phyloP scores from a whole-genome alignment of 768 basidiomycete genomes.

The Hydnomerulius pinastri region DNA sequence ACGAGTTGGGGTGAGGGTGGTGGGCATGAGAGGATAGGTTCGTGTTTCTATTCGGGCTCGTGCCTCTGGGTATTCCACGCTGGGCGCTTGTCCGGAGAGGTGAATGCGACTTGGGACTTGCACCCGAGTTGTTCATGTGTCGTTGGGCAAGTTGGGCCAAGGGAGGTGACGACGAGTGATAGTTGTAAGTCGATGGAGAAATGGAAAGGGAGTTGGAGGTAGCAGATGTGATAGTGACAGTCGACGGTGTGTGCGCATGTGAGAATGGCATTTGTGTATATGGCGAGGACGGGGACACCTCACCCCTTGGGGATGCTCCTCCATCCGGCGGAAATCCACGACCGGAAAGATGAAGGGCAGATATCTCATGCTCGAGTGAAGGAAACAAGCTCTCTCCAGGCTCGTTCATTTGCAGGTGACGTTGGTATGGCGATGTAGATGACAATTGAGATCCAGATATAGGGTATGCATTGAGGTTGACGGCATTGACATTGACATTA shows the following conservation, averaged over 20 bases:
- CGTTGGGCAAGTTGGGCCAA: conserved; percentile 26
- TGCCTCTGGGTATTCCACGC: conserved; percentile 10
- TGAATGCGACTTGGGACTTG: conserved; percentile 32
- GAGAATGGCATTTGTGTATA: conserved; percentile 29
- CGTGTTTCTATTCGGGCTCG: conserved; percentile 13
- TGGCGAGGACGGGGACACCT: conserved; percentile 13
- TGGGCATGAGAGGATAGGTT: conserved; percentile 9
- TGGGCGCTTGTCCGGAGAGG: conserved; percentile 25
- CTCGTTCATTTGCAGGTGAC: conserved; percentile 16
- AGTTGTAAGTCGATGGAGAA: conserved; percentile 10
- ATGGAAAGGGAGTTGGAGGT: conserved; percentile 14
- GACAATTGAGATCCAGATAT: conserved; percentile 32
- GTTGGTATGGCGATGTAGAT: conserved; percentile 37
- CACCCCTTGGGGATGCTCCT: not conserved
- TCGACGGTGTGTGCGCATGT: conserved; percentile 53
- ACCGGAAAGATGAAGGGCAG: conserved; percentile 22
- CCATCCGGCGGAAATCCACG: conserved; percentile 9
- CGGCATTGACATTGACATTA: conserved; percentile 19
- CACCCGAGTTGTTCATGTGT: conserved; percentile 21
- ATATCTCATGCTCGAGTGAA: conserved; percentile 25
- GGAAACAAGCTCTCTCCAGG: conserved; percentile 7
- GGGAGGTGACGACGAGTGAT: conserved; percentile 11
- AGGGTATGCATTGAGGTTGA: conserved; percentile 28
- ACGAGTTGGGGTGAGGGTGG: conserved; percentile 1
- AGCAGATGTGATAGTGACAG: conserved; percentile 49